Conservation (phyloP, 352 stramenopile species). For the Globisporangium sylvaticum region DNA sequence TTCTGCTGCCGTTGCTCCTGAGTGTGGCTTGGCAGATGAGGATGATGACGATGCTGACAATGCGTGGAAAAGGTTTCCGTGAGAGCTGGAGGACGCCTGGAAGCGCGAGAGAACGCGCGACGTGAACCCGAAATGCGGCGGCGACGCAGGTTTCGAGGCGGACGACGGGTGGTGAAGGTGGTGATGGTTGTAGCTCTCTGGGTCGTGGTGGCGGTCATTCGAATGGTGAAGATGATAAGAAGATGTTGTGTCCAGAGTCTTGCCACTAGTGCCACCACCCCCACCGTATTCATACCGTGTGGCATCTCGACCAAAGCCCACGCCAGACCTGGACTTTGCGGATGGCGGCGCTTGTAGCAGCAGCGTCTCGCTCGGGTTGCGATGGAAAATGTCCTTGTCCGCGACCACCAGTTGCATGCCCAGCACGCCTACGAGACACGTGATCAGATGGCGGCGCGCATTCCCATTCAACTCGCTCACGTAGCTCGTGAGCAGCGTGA, state of each 20-base stretch:
- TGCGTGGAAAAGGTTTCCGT: conserved; percentile 56
- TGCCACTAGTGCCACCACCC: neutral
- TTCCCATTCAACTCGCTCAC: conserved; percentile 35
- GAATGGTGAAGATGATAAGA: neutral
- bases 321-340: conserved; percentile 1
- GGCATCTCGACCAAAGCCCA: neutral
- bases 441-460: conserved; percentile 49
- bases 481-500: conserved; percentile 70
- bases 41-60: conserved; percentile 30
- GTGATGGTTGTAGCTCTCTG: conserved; percentile 2
- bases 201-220: conserved; percentile 8
- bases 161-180: neutral
- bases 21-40: conserved; percentile 4
- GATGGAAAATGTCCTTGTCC: conserved; percentile 47
- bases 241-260: neutral
- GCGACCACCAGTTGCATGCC: conserved; percentile 46
- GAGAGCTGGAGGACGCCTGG: conserved; percentile 37
- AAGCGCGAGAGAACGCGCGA: conserved; percentile 76
- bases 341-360: conserved; percentile 3
- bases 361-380: neutral
- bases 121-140: conserved; percentile 47
- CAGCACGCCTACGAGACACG: conserved; percentile 58
- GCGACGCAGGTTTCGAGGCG: conserved; percentile 15
- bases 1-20: neutral
- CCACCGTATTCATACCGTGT: neutral